Conservation (phyloP, 2,329 filamentous ascomycete species). For the Talaromyces sp. region DNA sequence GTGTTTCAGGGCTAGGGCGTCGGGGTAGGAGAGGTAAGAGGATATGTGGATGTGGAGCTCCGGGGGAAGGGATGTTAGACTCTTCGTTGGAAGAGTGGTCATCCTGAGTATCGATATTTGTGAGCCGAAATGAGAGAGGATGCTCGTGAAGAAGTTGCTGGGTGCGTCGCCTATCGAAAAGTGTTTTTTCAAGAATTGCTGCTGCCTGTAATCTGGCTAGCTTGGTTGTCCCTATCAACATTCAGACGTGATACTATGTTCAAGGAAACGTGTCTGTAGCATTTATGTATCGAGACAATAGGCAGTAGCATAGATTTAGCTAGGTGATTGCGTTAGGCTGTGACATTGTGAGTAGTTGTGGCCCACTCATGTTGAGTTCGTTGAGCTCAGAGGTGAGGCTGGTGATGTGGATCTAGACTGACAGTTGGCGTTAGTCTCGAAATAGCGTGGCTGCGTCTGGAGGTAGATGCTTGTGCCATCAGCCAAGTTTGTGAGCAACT, state of each 20-base stretch:
- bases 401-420: neutral
- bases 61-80: constrained; percentile 54
- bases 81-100: neutral
- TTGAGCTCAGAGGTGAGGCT: neutral
- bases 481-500: no score
- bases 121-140: no score
- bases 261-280: neutral
- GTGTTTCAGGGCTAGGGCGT: constrained; percentile 68
- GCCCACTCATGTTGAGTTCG: neutral
- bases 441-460: neutral
- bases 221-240: neutral
- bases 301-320: neutral
- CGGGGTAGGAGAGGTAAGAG: constrained; percentile 61
- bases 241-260: neutral
- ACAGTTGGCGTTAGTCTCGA: neutral
- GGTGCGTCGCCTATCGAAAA: neutral
- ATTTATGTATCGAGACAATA: neutral
- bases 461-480: no score
- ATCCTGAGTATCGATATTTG: neutral
- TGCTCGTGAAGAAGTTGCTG: neutral
- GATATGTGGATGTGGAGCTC: constrained; percentile 66
- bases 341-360: neutral
- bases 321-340: neutral
- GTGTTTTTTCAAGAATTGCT: neutral
- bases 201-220: constrained; percentile 3